Conservation (phyloP, 2,329 filamentous ascomycete species). For the Aspergillus intermedius region DNA sequence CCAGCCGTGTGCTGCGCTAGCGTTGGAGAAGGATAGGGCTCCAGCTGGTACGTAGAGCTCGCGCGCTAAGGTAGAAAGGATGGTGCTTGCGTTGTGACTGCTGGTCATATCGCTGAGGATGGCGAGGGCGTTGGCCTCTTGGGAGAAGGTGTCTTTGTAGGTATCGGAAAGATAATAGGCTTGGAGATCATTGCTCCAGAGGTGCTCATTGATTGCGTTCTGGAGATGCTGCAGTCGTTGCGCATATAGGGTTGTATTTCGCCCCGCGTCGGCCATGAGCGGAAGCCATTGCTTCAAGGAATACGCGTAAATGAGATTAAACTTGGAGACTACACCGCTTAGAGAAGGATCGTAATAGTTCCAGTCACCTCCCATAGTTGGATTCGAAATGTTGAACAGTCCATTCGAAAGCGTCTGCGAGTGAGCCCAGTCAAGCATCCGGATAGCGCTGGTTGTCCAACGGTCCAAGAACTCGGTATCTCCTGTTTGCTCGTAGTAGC, state of each 20-base stretch:
- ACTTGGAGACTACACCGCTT: slow-evolving; percentile 6
- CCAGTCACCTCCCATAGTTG: slow-evolving; percentile 8
- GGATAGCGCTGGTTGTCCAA: slow-evolving; percentile 5
- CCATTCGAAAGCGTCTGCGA: slow-evolving; percentile 7
- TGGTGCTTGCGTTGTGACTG: not conserved
- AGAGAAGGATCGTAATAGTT: slow-evolving; percentile 9
- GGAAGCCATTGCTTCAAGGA: slow-evolving; percentile 7
- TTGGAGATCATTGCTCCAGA: slow-evolving; percentile 8
- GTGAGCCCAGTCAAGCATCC: slow-evolving; percentile 10
- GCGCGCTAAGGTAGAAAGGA: slow-evolving; percentile 5
- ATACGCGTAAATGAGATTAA: slow-evolving; percentile 10
- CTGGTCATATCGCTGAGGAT: slow-evolving; percentile 5
- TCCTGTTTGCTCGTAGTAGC: slow-evolving; percentile 7
- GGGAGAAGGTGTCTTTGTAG: slow-evolving; percentile 7
- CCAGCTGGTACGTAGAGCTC: slow-evolving; percentile 6
- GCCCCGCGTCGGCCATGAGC: slow-evolving; percentile 1
- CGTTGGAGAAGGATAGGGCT: slow-evolving; percentile 10
- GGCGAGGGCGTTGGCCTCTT: slow-evolving; percentile 10
- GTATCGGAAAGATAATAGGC: slow-evolving; percentile 8
- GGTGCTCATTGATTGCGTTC: slow-evolving; percentile 5
- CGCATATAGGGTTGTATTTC: slow-evolving; percentile 4
- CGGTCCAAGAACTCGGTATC: slow-evolving; percentile 4
- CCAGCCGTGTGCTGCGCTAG: slow-evolving; percentile 4
- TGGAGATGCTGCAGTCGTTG: slow-evolving; percentile 2
- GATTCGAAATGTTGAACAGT: slow-evolving; percentile 9